These are phyloP conservation scores for Earliella scabrosa DNA, from an alignment of 1,284 basidiomycete genomes.

Conservation along the genomic window DNA sequence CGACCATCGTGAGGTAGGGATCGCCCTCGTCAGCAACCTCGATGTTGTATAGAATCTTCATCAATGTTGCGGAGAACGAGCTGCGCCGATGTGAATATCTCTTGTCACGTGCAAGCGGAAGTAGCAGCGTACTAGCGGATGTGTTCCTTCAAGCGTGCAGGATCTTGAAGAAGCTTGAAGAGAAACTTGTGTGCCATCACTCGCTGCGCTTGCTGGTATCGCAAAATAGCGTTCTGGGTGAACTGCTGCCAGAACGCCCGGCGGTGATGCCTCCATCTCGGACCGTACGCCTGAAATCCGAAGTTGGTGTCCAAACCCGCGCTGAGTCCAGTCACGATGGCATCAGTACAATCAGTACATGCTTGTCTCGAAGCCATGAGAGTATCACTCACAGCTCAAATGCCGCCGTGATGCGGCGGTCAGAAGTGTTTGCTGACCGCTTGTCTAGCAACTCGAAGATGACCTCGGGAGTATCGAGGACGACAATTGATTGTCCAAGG, in stretches of 20 bases:
- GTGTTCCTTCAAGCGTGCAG: constrained; percentile 2
- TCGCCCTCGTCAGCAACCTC: constrained; percentile 30
- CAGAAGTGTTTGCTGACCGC: constrained; percentile 24
- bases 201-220: constrained; percentile 13
- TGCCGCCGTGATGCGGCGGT: constrained; percentile 14
- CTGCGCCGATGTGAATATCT: constrained; percentile 13
- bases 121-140: constrained; percentile 11
- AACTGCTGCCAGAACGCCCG: constrained; percentile 25
- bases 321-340: constrained; percentile 4
- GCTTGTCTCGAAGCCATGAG: background rate
- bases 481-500: constrained; percentile 15
- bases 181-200: constrained; percentile 1
- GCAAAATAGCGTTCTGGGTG: constrained; percentile 13
- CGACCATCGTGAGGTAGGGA: constrained; percentile 20
- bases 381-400: constrained; percentile 18
- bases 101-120: background rate
- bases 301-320: constrained; percentile 15
- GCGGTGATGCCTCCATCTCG: constrained; percentile 21
- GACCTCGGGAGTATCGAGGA: constrained; percentile 15
- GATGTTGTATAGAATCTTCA: constrained; percentile 37
- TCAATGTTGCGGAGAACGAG: constrained; percentile 33
- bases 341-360: too few relatives aligned
- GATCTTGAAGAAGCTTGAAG: constrained; percentile 18
- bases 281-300: constrained; percentile 22
- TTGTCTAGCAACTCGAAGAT: constrained; percentile 27